Percentiles rank a stretch among this genome's conserved stretches.
Evolutionary conservation across 163 green algal species (phyloP).

Genomic region (Botryococcus braunii): DNA sequence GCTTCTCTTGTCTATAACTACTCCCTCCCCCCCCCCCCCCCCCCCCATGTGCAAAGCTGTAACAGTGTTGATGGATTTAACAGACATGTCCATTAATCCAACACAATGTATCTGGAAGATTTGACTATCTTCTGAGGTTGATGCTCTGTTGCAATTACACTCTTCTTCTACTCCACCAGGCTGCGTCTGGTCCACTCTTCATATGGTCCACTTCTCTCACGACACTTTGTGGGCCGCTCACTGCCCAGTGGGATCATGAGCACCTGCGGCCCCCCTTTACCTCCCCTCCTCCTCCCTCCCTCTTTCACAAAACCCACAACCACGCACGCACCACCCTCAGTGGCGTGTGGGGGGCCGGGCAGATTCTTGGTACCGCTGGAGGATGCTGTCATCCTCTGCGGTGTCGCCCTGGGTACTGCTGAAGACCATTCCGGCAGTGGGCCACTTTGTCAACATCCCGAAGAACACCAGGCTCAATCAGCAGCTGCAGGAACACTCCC

Average conservation of each 20-base stretch:
- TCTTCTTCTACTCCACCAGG: no score
- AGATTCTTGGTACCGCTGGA: not conserved
- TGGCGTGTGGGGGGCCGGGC: not conserved
- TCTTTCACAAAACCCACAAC: not conserved
- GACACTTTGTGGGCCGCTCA: not conserved
- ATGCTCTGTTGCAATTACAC: no score
- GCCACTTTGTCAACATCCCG: slow-evolving; percentile 3
- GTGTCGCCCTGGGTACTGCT: not conserved
- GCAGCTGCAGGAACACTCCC: not conserved
- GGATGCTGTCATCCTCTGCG: not conserved
- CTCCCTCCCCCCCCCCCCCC: no score
- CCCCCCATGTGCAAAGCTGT: no score
- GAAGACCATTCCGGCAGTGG: not conserved
- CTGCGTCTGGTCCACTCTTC: no score
- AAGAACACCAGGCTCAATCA: not conserved
- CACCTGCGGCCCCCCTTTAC: not conserved
- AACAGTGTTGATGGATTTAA: no score
- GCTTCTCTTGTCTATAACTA: not conserved
- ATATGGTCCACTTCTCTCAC: not conserved
- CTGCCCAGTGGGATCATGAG: not conserved
- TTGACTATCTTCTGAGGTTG: no score
- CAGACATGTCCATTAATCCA: no score
- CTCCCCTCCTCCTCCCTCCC: not conserved
- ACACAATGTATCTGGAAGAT: no score
- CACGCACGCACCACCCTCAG: not conserved